Evolutionary conservation across 2,329 filamentous ascomycete species (phyloP), one percentile per base, ranked within the genome.

Genomic region (Stagonosporopsis tanaceti): DNA sequence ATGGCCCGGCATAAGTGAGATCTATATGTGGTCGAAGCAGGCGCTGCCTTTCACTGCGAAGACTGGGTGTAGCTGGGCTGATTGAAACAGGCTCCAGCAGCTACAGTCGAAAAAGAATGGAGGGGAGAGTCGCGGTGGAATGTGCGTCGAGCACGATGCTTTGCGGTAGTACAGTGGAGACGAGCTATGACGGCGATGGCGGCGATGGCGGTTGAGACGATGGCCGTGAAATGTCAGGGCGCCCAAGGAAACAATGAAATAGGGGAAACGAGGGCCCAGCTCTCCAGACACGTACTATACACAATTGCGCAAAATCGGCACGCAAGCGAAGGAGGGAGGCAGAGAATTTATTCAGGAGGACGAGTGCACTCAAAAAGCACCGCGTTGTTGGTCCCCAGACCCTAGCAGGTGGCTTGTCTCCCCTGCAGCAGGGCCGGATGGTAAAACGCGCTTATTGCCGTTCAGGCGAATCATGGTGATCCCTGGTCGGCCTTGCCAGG

Each of bases 61-160:
- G 32, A 56, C 66, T 59, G 55, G 54, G 54, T 50, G 40, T 46
- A 34, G 40, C 39, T 30, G 45, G 12, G 25, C 32, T 28, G 39
- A 47, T 47, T 45, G 59, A 58, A 62, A 63, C 40, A 24, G 4
- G 44, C 42, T 24, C 24, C 40, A 32, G 38, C 17, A 52, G 51
- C 25, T 38, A 46, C 50, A 41, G 24, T 17, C 4, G 46, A 38
- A 45, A 30, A 61, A 61, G 54, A 63, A 63, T 59, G 59, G 57
- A 53, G 56, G 59, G 53, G 55, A 63, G 61, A 47, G 59, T 42
- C 20, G 54, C 48, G 37, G 46, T 50, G 61, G 66, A 70, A 68
- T 68, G 70, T 73, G 72, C 71, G 68, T 75, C 70, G 50, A 75
- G 70, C 72, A 74, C 72, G 53, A 47, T 63, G 53, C 35, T 50